Base-by-base conservation (phyloP, 2,329 filamentous ascomycete genomes). In the Bipolaris zeicola region DNA sequence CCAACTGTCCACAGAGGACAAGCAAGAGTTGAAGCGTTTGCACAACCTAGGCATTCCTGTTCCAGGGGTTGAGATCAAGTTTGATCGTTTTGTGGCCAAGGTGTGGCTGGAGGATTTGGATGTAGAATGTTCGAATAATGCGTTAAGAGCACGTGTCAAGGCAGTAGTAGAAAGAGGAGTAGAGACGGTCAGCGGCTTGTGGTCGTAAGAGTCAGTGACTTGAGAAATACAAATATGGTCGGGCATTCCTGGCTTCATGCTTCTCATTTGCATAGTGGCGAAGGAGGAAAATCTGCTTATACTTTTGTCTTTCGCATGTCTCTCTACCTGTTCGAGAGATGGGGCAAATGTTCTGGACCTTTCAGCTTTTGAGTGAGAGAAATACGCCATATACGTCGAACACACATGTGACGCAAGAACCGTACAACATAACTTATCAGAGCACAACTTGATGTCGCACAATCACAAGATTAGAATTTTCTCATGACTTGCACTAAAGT, bases 71-170 rank as follows among this genome's bases (percentile, higher is more conserved):
- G 86, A 89, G 60, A 92, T 99, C 76, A 88, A 85, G 68, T 89
- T 97, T 3, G 94, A 98, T 68, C 95, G 91, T 78, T 89, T 92
- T 78, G 82, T 89, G 50, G 95, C 94, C 6, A 90, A 87, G 60
- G 89, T 99, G 6, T 98, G 94, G 93, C 80, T 99, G 37, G 95
- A 98, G 81, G 87, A 90, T 65, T 77, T 98, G 42, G 92, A 96
- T 66, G 90, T 99, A 4, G 95, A 98, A 77, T 96, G 92, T 74
- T 80, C 80, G 52, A 92, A 92, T 62, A 86, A 87, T 61, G 86
- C 91, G 16, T 85, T 96, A 70, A 87, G 87, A 44, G 94, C 96
- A 75, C 83, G 95, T 56, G 91, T 99, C 5, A 85, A 89, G 66
- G 92, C 91, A 1, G 92, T 99, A 7, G 90, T 97, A 10, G 94